Conservation (phyloP, 169 alveolate genomes). For the Cyclospora cayetanensis region DNA sequence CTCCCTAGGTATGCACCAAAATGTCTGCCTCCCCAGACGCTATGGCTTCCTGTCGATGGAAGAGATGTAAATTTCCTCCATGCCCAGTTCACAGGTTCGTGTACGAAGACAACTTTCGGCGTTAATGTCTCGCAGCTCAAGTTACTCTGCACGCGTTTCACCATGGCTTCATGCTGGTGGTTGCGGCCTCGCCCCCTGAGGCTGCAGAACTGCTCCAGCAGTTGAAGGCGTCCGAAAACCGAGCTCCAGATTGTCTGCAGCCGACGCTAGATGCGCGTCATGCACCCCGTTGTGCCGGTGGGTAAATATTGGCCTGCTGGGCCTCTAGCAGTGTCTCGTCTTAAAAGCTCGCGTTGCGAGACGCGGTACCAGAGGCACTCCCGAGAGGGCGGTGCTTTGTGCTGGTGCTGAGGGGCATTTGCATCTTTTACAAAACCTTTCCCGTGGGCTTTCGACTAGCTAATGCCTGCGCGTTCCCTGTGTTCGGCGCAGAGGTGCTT, state of each 20-base stretch:
- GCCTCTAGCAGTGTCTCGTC: too few relatives aligned
- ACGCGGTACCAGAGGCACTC: background rate
- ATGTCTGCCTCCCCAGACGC: background rate
- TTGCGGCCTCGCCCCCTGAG: slow-evolving; percentile 69
- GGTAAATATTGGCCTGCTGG: background rate
- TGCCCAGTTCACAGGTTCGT: too few relatives aligned
- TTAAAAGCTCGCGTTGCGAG: background rate
- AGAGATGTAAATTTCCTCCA: too few relatives aligned
- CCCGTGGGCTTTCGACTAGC: background rate
- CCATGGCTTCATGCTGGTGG: slow-evolving; percentile 36
- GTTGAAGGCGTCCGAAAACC: slow-evolving; percentile 72
- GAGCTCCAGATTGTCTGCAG: slow-evolving; percentile 66
- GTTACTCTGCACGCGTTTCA: slow-evolving; percentile 63
- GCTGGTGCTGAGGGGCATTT: background rate
- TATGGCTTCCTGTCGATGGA: too few relatives aligned
- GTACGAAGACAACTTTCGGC: too few relatives aligned
- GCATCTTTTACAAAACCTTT: background rate
- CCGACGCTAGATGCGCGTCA: slow-evolving; percentile 49
- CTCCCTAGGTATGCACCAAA: slow-evolving; percentile 16
- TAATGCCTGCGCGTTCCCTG: slow-evolving; percentile 1
- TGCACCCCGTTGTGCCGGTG: slow-evolving; percentile 60
- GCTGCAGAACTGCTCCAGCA: slow-evolving; percentile 75
- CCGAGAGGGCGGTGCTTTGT: background rate
- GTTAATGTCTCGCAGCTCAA: too few relatives aligned
- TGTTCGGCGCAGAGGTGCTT: slow-evolving; percentile 68